Base-by-base conservation (phyloP, 108 stramenopile species). In the Mediolabrus comicus region DNA sequence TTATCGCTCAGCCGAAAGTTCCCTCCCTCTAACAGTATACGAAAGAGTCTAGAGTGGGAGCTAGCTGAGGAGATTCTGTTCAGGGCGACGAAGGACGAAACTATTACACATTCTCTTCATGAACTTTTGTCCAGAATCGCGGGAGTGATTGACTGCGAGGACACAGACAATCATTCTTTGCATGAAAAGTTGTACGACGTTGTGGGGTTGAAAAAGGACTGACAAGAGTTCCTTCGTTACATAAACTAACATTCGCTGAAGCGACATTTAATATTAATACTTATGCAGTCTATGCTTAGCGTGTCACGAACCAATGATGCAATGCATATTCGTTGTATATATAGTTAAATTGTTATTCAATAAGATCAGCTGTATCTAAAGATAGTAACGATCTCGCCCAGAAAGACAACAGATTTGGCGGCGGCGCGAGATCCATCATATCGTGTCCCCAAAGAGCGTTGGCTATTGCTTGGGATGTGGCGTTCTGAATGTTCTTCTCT, bases 401-500 rank as follows among this genome's bases (percentile, higher is more conserved):
- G 7, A 54, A 51, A 46, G 85, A 68, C 17, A 91, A 56, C 30
- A 91, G 67, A 27, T 84, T 62, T 46, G 53, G 57, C 13, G 87
- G 86, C 12, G 84, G 75, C 22, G 49, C 19, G 12, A 87, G 53
- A 17, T 67, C 59, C 3, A 86, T 77, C 0, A 67, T 54, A 30
- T 74, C 60, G 71, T 84, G 80, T 3, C 86, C 91, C 91, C 87
- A 88, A 0, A 92, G 62, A 12, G 81, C 77, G 62, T 88, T 88
- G 2, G 86, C 81, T 28, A 92, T 77, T 5, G 86, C 72, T 64
- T 88, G 87, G 12, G 87, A 79, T 36, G 75, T 86, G 4, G 85
- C 71, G 5, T 75, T 53, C 2, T 85, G 81, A 11, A 87, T 60
- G 13, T 76, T 59, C 36, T 52, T 62, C 59, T 83, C 76, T 57